A percentile compares a stretch with the other conserved stretches of the same genome.
These are phyloP conservation scores for Saccharomycodes ludwigii DNA, from an alignment of 805 yeast species.

Conservation along the genomic window DNA sequence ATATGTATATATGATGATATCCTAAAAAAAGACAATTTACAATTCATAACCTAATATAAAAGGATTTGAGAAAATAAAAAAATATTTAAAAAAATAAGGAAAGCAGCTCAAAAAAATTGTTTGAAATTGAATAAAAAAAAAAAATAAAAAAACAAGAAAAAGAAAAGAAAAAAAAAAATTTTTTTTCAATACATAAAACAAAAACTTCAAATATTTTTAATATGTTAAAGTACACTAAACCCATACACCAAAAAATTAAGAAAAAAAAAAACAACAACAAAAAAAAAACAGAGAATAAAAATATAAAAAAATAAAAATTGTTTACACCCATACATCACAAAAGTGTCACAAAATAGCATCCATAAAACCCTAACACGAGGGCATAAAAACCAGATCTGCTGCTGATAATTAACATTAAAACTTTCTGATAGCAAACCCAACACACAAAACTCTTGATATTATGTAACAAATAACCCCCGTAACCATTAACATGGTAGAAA, in stretches of 20 bases:
- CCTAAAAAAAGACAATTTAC: neutral
- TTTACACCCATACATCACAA: no score
- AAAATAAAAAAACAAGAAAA: no score
- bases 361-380: no score
- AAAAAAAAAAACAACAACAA: no score
- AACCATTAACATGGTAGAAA: conserved; percentile 28
- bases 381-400: neutral
- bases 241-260: no score
- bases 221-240: no score
- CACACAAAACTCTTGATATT: conserved; percentile 28
- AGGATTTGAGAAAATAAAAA: neutral
- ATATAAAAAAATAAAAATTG: no score
- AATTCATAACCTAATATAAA: neutral
- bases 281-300: no score
- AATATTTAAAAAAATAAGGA: neutral
- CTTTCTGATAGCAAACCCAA: conserved; percentile 28
- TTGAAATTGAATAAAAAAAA: neutral
- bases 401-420: conserved; percentile 13
- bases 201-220: no score
- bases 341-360: no score
- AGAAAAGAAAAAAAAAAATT: no score
- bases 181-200: no score
- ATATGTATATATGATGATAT: neutral
- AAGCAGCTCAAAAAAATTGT: neutral
- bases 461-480: conserved; percentile 27